Conservation (phyloP, 1,284 basidiomycete species). For the Leccinum fuscescens region DNA sequence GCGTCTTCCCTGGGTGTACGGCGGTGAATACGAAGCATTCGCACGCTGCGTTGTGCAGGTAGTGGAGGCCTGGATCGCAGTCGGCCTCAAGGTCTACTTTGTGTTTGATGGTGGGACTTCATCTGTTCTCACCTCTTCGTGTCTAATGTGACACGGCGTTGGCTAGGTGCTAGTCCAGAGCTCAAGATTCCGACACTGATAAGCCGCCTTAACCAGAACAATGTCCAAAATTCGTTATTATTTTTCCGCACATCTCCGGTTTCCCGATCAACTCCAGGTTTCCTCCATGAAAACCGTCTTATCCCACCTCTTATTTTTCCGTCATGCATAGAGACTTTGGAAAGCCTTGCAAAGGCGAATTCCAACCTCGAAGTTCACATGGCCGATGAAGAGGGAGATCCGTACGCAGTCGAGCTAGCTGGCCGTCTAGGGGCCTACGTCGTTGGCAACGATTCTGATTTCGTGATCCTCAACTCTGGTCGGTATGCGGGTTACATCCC, state of each 20-base stretch:
- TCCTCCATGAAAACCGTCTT: slow-evolving; percentile 70
- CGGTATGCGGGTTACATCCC: slow-evolving; percentile 79
- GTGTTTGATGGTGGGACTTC: slow-evolving; percentile 84
- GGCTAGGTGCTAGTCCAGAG: slow-evolving; percentile 65
- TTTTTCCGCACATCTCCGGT: slow-evolving; percentile 81
- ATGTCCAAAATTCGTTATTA: slow-evolving; percentile 63
- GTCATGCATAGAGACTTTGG: slow-evolving; percentile 62
- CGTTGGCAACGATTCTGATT: slow-evolving; percentile 80
- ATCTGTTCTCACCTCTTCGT: neutral
- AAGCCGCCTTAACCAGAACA: slow-evolving; percentile 55
- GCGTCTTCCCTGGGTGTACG: slow-evolving; percentile 78
- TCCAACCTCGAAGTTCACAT: slow-evolving; percentile 57
- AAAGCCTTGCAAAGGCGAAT: slow-evolving; percentile 38
- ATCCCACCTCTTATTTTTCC: slow-evolving; percentile 71
- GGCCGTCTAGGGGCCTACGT: slow-evolving; percentile 73
- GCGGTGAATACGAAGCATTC: slow-evolving; percentile 77
- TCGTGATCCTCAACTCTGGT: slow-evolving; percentile 72
- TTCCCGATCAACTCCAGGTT: slow-evolving; percentile 70
- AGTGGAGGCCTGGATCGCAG: slow-evolving; percentile 66
- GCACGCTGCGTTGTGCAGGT: slow-evolving; percentile 49
- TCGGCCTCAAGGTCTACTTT: slow-evolving; percentile 77
- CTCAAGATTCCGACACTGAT: slow-evolving; percentile 75
- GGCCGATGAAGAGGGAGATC: slow-evolving; percentile 86
- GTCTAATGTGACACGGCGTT: slow-evolving; percentile 22
- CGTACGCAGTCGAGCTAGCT: slow-evolving; percentile 81